Conservation (phyloP, 2,329 filamentous ascomycete species). For the Lecanoromycetidae sp. region DNA sequence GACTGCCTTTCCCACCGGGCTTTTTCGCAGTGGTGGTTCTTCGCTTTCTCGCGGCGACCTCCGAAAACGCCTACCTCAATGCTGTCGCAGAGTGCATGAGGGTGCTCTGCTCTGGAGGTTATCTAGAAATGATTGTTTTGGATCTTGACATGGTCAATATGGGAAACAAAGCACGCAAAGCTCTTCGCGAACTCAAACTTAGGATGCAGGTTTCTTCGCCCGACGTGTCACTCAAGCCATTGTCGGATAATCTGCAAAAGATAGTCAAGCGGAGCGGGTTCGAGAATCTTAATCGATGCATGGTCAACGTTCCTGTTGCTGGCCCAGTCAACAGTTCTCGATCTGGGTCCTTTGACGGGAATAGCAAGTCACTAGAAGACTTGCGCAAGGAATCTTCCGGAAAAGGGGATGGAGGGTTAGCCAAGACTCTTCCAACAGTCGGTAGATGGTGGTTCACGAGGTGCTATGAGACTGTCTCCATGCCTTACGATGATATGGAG, state of each 20-base stretch:
- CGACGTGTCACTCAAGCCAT: constrained; percentile 34
- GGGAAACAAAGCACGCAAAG: constrained; percentile 35
- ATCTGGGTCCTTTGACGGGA: constrained; percentile 27
- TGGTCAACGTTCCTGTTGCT: constrained; percentile 37
- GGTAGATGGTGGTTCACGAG: constrained; percentile 93
- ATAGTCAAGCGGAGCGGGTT: constrained; percentile 35
- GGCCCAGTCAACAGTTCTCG: constrained; percentile 24
- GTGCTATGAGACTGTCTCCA: constrained; percentile 67
- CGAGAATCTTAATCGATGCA: constrained; percentile 37
- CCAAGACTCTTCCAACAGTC: constrained; percentile 81
- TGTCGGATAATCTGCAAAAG: constrained; percentile 37
- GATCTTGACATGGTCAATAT: constrained; percentile 41
- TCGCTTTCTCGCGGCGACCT: constrained; percentile 35
- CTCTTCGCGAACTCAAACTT: constrained; percentile 35
- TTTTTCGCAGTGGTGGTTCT: constrained; percentile 36
- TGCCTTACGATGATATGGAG: constrained; percentile 36
- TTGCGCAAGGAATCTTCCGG: constrained; percentile 60
- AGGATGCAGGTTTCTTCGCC: constrained; percentile 32
- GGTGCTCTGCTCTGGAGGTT: constrained; percentile 37
- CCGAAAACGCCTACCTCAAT: constrained; percentile 32
- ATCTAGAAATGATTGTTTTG: constrained; percentile 37
- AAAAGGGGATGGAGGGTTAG: constrained; percentile 69
- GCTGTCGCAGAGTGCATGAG: constrained; percentile 38
- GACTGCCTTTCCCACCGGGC: constrained; percentile 36
- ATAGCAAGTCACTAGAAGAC: constrained; percentile 45